Percentiles rank a stretch among this genome's conserved stretches.
Evolutionary conservation across 2,329 filamentous ascomycete species (phyloP).

Genomic region (Arthroderma sp.): DNA sequence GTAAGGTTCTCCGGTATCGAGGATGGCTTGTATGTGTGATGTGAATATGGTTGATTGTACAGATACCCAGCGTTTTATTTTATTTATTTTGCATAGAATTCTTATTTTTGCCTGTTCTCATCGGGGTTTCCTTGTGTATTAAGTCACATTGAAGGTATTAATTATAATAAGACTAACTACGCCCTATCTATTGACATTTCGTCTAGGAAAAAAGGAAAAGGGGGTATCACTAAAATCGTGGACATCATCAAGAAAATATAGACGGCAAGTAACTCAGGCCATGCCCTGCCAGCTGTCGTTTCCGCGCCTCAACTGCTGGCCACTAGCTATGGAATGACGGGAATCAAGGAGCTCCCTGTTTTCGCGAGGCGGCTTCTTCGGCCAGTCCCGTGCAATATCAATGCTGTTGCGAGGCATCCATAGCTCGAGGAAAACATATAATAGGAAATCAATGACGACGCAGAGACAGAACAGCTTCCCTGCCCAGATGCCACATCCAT

Average conservation of each 20-base stretch:
- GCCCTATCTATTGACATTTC: no score
- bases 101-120: background rate
- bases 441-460: slow-evolving; percentile 82
- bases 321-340: background rate
- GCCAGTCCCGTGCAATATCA: slow-evolving; percentile 85
- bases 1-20: no score
- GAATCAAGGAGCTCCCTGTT: background rate
- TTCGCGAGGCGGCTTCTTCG: slow-evolving; percentile 48
- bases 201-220: background rate
- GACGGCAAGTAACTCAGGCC: background rate
- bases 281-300: slow-evolving; percentile 4
- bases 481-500: slow-evolving; percentile 96
- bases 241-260: background rate
- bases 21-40: background rate
- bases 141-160: no score
- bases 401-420: slow-evolving; percentile 75
- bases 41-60: background rate
- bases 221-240: slow-evolving; percentile 6
- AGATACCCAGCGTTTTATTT: background rate
- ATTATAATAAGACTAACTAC: no score
- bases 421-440: slow-evolving; percentile 80
- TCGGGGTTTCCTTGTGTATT: background rate
- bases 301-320: background rate
- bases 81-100: background rate
- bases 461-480: slow-evolving; percentile 95